Evolutionary conservation across 179 eudicot genomes (phyloP), one percentile per base, ranked within the genome.

Genomic region (Camellia oleifera): DNA sequence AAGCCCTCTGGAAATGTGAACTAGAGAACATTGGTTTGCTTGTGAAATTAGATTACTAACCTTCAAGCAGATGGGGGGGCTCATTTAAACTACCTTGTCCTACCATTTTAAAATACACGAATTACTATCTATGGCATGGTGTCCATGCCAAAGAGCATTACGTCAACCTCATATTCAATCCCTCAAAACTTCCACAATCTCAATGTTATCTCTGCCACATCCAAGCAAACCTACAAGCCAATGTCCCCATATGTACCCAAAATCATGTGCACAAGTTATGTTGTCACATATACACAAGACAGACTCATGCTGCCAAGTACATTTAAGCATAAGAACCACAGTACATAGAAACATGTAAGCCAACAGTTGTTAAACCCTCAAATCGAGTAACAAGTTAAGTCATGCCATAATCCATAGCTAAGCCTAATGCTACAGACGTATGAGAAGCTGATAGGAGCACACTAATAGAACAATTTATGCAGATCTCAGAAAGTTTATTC

Each of bases 161-260:
- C 7, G 32, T 57, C 20, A 14, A 58, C 58, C 66, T 15, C 66
- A 8, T 17, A 46, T 9, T 69, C 54, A 69, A 15, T 7, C 45
- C 6, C 62, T 15, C 62, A 12, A 40, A 67, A 5, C 45, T 26
- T 74, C 65, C 50, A 58, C 64, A 32, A 15, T 56, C 23, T 1
- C 63, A 61, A 74, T 54, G 54, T 23, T 32, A 48, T 70, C 40
- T 7, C 57, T 9, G 14, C 1, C 32, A 48, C 56, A 14, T 5
- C 26, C 53, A 74, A 74, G 66, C 54, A 74, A 74, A 58, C 20
- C 77, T 32, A 58, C 65, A 40, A 42, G 23, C 40, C 20, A 75
- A 75, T 61, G 42, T 75, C 32, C 67, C 42, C 7, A 32, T 6
- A 60, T 9, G 1, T 15, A 61, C 42, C 64, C 58, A 58, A 44